Base-by-base conservation (phyloP, 2,329 filamentous ascomycete genomes). In the Alternaria angustiovoidea region DNA sequence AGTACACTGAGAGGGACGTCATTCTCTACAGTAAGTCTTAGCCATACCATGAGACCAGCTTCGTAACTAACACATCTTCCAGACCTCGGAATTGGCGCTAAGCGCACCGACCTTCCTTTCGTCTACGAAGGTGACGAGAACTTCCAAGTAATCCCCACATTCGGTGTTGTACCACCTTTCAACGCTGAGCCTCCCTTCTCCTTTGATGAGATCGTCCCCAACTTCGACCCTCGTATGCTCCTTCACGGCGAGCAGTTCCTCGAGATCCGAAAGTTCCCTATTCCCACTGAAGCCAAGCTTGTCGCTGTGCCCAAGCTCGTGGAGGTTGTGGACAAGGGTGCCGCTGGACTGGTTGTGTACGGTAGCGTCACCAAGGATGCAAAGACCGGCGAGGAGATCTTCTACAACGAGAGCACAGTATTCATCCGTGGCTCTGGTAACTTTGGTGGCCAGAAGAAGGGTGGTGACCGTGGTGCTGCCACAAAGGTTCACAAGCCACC, bases 221-320 rank as follows among this genome's bases (percentile, higher is more conserved):
- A 98, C 85, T 99, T 97, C 85, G 93, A 88, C 38, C 94, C 94
- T 63, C 97, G 97, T 93, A 97, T 97, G 93, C 88, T 99, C 51
- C 90, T 99, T 24, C 95, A 99, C 83, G 95, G 95, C 76, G 95
- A 99, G 85, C 95, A 99, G 81, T 99, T 94, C 82, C 92, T 99
- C 66, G 95, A 99, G 82, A 87, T 99, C 75, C 89, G 90, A 77
- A 93, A 94, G 80, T 96, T 89, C 83, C 95, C 95, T 41, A 91
- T 98, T 72, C 94, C 94, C 36, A 97, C 94, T 32, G 86, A 89
- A 56, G 93, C 87, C 51, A 89, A 88, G 58, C 89, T 96, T 51
- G 80, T 91, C 70, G 92, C 91, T 58, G 88, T 89, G 75, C 91
- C 89, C 61, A 89, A 89, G 78, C 89, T 99, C 59, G 87, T 99